Base-by-base conservation (phyloP, 1,284 basidiomycete species). In the Cryptococcus sp. region DNA sequence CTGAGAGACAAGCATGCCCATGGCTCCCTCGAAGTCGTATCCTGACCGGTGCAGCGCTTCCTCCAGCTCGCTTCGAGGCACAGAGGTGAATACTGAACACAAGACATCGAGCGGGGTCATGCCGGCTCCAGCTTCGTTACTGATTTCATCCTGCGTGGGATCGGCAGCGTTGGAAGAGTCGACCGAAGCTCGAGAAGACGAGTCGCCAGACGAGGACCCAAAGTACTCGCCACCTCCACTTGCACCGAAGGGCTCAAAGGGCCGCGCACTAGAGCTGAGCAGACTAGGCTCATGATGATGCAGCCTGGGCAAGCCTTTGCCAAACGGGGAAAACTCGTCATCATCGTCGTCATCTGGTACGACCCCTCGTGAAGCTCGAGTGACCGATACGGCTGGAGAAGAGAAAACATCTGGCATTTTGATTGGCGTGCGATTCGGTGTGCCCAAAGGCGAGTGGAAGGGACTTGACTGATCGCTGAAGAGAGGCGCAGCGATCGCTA, bases 81-180 rank as follows among this genome's bases (percentile, higher is more conserved):
- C 83, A 1, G 90, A 87, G 3, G 90, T 87, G 41, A 98, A 97
- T 40, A 99, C 91, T 39, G 91, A 93, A 69, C 86, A 88, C 20
- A 99, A 86, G 42, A 98, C 92, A 70, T 98, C 95, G 66, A 99
- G 90, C 0, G 95, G 95, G 1, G 94, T 95, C 90, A 98, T 95
- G 39, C 91, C 91, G 66, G 90, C 88, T 0, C 71, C 65, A 3
- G 68, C 66, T 30, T 69, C 63, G 30, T 56, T 62, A 19, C 58
- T 55, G 3, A 66, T 53, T 17, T 69, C 71, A 2, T 70, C 76
- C 13, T 57, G 58, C n/a, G 55, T 57, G 16, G 49, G 50, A 17
- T 49, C 61, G 19, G 84, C 41, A 78, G 23, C 78, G 15, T 54
- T 57, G 13, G 61, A 58, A 27, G 53, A 54, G 13, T 42, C 50